Conservation (phyloP, 2,329 filamentous ascomycete genomes). For the Exophiala alcalophila region DNA sequence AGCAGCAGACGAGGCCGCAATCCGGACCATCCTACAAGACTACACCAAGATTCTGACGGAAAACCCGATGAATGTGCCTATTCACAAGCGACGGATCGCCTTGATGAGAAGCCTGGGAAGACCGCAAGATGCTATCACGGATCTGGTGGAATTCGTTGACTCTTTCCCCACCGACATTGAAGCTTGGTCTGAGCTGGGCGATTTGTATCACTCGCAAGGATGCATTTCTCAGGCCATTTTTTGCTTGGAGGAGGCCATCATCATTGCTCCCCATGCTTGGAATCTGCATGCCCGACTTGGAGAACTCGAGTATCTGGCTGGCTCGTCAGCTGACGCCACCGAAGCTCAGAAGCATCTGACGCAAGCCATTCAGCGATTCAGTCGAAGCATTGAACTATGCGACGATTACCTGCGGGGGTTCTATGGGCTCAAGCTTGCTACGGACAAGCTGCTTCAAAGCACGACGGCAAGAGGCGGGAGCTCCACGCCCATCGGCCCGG, state of each 20-base stretch:
- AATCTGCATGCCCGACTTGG: slow-evolving; percentile 88
- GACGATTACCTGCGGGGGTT: slow-evolving; percentile 89
- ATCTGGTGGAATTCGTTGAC: slow-evolving; percentile 72
- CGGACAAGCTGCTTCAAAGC: slow-evolving; percentile 25
- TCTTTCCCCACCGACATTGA: slow-evolving; percentile 86
- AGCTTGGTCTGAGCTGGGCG: slow-evolving; percentile 86
- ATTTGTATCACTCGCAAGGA: slow-evolving; percentile 78
- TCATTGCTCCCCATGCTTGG: slow-evolving; percentile 89
- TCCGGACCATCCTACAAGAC: slow-evolving; percentile 68
- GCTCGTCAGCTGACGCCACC: slow-evolving; percentile 35
- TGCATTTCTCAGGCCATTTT: slow-evolving; percentile 80
- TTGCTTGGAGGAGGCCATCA: slow-evolving; percentile 82
- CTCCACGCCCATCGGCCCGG: slow-evolving; percentile 13
- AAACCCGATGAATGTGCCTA: slow-evolving; percentile 75
- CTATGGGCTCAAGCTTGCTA: slow-evolving; percentile 72
- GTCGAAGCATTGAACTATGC: slow-evolving; percentile 87
- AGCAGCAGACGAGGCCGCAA: slow-evolving; percentile 61
- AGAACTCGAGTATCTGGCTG: slow-evolving; percentile 70
- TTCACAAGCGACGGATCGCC: slow-evolving; percentile 79
- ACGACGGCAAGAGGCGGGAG: slow-evolving; percentile 14
- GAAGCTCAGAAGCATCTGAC: slow-evolving; percentile 54
- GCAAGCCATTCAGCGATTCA: slow-evolving; percentile 79
- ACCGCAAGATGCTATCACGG: slow-evolving; percentile 67
- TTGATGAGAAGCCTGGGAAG: slow-evolving; percentile 72
- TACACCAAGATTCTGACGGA: slow-evolving; percentile 74